A percentile compares a stretch with the other conserved stretches of the same genome.
These are phyloP conservation scores for Eudorina sp. DNA, from an alignment of 139 green algal species.

Conservation along the genomic window DNA sequence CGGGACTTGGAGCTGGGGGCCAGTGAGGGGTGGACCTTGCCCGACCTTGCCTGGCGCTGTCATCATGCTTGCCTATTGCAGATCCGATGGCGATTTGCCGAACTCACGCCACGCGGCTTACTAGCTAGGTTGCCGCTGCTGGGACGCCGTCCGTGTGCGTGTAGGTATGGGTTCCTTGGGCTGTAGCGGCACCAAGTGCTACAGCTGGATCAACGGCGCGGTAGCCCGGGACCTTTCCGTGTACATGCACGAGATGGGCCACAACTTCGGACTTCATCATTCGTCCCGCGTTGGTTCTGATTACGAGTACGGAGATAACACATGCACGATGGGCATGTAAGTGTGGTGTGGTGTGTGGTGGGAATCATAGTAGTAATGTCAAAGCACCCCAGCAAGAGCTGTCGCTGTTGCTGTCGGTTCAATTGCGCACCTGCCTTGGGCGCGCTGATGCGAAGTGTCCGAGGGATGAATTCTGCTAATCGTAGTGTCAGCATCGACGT, in stretches of 20 bases:
- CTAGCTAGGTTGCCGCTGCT: neutral
- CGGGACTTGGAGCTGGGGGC: neutral
- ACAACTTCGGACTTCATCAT: conserved; percentile 2
- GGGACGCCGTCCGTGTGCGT: too few relatives aligned
- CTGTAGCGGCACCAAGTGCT: conserved; percentile 13
- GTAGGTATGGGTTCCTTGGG: neutral
- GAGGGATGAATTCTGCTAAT: too few relatives aligned
- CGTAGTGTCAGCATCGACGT: too few relatives aligned
- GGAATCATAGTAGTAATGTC: too few relatives aligned
- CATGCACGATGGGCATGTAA: conserved; percentile 23
- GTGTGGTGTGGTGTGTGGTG: too few relatives aligned
- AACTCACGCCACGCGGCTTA: neutral
- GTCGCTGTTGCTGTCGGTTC: too few relatives aligned
- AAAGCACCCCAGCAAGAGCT: too few relatives aligned
- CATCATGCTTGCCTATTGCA: neutral
- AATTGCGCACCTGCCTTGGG: too few relatives aligned
- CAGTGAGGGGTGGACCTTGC: too few relatives aligned
- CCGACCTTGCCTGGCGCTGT: neutral
- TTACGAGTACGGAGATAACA: conserved; percentile 13
- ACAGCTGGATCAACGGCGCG: conserved; percentile 3
- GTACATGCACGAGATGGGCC: conserved; percentile 33
- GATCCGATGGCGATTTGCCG: neutral
- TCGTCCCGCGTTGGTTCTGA: neutral
- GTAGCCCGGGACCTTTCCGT: neutral
- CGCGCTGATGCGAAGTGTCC: too few relatives aligned